Conservation (phyloP, 2,329 filamentous ascomycete genomes). For the Fusarium marasasianum region DNA sequence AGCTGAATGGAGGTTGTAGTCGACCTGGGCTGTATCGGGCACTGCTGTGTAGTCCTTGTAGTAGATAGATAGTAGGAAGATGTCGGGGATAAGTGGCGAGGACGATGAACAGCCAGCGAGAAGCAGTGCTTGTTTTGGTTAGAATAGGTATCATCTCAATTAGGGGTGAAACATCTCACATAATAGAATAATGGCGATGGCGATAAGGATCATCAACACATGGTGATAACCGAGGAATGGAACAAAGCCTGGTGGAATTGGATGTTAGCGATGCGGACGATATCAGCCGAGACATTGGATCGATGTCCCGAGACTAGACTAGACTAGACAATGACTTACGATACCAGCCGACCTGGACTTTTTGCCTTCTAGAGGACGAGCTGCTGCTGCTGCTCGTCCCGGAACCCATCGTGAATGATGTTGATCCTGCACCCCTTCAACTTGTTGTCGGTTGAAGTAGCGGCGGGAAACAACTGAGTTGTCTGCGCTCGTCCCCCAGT, state of each 20-base stretch:
- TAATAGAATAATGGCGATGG: constrained; percentile 89
- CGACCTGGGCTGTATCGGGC: constrained; percentile 87
- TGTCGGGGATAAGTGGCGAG: constrained; percentile 91
- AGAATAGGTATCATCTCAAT: not conserved
- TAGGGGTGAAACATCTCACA: constrained; percentile 69
- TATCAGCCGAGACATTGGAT: constrained; percentile 31
- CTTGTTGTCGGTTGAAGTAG: constrained; percentile 7
- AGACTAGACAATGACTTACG: constrained; percentile 49
- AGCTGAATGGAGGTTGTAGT: constrained; percentile 85
- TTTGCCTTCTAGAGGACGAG: constrained; percentile 44
- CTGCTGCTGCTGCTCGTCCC: constrained; percentile 39
- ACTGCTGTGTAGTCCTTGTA: constrained; percentile 86
- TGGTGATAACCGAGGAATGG: constrained; percentile 80
- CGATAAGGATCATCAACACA: constrained; percentile 97
- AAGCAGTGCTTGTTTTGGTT: constrained; percentile 73
- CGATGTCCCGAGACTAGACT: not conserved
- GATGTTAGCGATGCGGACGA: constrained; percentile 33
- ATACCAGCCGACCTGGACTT: constrained; percentile 60
- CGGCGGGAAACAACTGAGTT: constrained; percentile 21
- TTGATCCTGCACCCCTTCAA: constrained; percentile 31
- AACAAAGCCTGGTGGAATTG: constrained; percentile 61
- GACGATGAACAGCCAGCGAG: constrained; percentile 97
- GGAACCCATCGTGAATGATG: constrained; percentile 37
- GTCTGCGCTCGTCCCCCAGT: constrained; percentile 39
- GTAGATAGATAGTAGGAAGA: constrained; percentile 98